A percentile compares a stretch with the other conserved stretches of the same genome.
Conservation (phyloP, 2,329 filamentous ascomycete species). For the Alternaria incomplexa region DNA sequence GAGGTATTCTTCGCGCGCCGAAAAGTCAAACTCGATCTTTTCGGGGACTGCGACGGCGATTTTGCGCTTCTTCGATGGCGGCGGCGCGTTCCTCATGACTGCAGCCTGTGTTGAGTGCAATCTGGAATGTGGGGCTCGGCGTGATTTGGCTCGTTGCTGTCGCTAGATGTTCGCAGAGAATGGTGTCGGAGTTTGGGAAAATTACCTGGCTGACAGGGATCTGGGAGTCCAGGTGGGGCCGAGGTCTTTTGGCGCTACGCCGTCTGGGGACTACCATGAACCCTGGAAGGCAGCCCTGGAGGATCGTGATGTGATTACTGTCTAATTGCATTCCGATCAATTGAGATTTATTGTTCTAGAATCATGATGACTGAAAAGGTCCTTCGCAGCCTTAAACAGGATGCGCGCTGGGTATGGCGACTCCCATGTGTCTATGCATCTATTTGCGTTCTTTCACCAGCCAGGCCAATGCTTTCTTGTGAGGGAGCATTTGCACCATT, state of each 20-base stretch:
- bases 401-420: neutral
- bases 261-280: neutral
- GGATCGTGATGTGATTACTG: neutral
- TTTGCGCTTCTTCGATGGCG: conserved; percentile 43
- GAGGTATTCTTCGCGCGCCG: conserved; percentile 82
- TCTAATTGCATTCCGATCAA: neutral
- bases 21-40: conserved; percentile 84
- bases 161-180: neutral
- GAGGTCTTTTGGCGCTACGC: conserved; percentile 4
- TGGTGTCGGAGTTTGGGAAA: conserved; percentile 21
- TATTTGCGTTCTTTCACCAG: conserved; percentile 5
- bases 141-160: conserved; percentile 3
- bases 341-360: neutral
- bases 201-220: conserved; percentile 31
- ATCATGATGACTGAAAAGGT: neutral
- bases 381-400: neutral
- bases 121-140: neutral
- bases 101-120: neutral
- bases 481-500: neutral
- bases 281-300: neutral
- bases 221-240: conserved; percentile 11
- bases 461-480: conserved; percentile 3
- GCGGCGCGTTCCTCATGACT: conserved; percentile 21
- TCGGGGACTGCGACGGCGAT: conserved; percentile 62
- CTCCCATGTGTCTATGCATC: neutral